A percentile compares a stretch with the other conserved stretches of the same genome.
Conservation (phyloP, 331 rosid genomes). For the Prunus yedoensis region DNA sequence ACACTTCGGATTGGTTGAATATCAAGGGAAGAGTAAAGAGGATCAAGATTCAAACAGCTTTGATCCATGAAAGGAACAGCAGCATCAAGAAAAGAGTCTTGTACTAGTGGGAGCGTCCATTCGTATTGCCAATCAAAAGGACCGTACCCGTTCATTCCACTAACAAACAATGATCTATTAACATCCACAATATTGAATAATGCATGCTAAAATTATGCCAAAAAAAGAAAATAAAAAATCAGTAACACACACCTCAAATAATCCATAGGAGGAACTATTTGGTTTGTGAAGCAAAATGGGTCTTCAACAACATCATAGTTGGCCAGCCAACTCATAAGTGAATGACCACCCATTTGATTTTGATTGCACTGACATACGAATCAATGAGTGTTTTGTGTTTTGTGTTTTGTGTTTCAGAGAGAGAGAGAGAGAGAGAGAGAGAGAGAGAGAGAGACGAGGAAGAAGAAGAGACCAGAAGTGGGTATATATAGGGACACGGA, state of each 20-base stretch:
- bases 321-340: slow-evolving; percentile 22
- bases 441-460: slow-evolving; percentile 11
- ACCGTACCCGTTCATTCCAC: slow-evolving; percentile 3
- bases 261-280: slow-evolving; percentile 35
- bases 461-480: slow-evolving; percentile 16
- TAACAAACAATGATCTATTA: not conserved
- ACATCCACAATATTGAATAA: not conserved
- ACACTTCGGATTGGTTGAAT: slow-evolving; percentile 28
- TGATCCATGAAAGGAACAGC: slow-evolving; percentile 29
- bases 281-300: slow-evolving; percentile 21
- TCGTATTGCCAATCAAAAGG: slow-evolving; percentile 38
- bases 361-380: too few species aligned
- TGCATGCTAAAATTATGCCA: not conserved
- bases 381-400: not conserved
- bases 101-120: slow-evolving; percentile 10
- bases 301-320: slow-evolving; percentile 26
- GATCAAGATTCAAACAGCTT: slow-evolving; percentile 26
- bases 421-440: not conserved
- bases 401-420: too few species aligned
- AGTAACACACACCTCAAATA: slow-evolving; percentile 28
- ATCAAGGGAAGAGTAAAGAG: slow-evolving; percentile 16
- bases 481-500: slow-evolving; percentile 2
- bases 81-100: slow-evolving; percentile 29
- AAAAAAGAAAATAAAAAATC: not conserved
- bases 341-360: not conserved